Conservation (phyloP, 495 filamentous ascomycete genomes). For the Annulohypoxylon maeteangense region DNA sequence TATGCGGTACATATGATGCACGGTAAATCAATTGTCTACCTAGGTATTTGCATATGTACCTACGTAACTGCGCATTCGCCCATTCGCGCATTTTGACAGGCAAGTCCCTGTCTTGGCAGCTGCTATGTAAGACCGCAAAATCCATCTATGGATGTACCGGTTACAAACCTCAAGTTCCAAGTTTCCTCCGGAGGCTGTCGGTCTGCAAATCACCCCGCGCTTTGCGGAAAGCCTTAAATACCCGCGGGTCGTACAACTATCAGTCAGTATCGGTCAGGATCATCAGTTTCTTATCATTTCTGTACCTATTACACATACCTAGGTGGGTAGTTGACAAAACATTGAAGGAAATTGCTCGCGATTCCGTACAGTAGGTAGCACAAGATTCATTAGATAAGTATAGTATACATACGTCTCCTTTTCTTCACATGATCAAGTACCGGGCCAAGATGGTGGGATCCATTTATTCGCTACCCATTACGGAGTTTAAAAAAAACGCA, state of each 20-base stretch:
- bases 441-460: slow-evolving; percentile 30
- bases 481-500: slow-evolving; percentile 10
- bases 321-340: slow-evolving; percentile 25
- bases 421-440: slow-evolving; percentile 41
- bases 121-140: not conserved
- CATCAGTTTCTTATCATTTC: slow-evolving; percentile 19
- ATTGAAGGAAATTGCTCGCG: slow-evolving; percentile 14
- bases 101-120: slow-evolving; percentile 2
- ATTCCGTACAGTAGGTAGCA: not conserved
- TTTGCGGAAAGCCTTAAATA: slow-evolving; percentile 36
- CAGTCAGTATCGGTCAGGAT: not conserved
- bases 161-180: not conserved
- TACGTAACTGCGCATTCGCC: not conserved
- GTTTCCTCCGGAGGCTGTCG: not conserved
- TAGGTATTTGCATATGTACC: not conserved
- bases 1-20: slow-evolving; percentile 11
- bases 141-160: not conserved
- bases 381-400: slow-evolving; percentile 7
- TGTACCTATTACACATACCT: slow-evolving; percentile 26
- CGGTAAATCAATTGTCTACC: slow-evolving; percentile 1
- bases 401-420: slow-evolving; percentile 19
- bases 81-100: slow-evolving; percentile 13
- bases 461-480: slow-evolving; percentile 7
- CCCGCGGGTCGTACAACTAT: slow-evolving; percentile 37
- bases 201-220: slow-evolving; percentile 35